These are phyloP conservation scores for Saccharum spontaneum DNA, from an alignment of 176 grass and related monocot genomes.

Conservation along the genomic window DNA sequence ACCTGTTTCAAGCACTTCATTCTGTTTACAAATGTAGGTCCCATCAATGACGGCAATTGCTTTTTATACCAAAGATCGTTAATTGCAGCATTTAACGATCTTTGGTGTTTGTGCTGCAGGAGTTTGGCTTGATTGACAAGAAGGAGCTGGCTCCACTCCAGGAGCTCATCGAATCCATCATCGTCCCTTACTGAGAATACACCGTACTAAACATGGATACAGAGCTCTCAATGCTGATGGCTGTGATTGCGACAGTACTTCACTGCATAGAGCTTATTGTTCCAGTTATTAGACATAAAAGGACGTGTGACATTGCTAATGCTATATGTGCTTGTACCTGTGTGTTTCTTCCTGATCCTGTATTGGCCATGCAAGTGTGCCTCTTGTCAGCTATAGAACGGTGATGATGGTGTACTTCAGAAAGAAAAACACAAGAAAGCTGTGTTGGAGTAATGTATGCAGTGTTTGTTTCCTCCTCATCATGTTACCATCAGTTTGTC, in stretches of 20 bases:
- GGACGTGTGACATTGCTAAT: conserved; percentile 20
- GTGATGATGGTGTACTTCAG: background rate
- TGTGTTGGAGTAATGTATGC: background rate
- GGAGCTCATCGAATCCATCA: conserved; percentile 94
- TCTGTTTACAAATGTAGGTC: conserved; percentile 83
- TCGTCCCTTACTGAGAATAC: conserved; percentile 75
- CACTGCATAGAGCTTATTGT: conserved; percentile 34
- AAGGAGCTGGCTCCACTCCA: conserved; percentile 94
- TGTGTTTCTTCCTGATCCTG: background rate
- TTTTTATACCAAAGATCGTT: too few species aligned
- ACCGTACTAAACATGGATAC: background rate
- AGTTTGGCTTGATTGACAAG: conserved; percentile 96
- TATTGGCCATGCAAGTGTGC: conserved; percentile 26
- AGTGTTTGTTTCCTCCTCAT: background rate
- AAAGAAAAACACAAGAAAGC: conserved; percentile 17
- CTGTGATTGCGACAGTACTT: conserved; percentile 25
- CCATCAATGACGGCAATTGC: background rate
- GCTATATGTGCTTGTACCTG: conserved; percentile 15
- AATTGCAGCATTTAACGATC: background rate
- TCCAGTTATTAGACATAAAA: conserved; percentile 40
- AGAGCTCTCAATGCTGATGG: conserved; percentile 8
- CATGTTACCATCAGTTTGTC: background rate
- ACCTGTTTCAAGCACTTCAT: conserved; percentile 99
- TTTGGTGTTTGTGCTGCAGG: conserved; percentile 44
- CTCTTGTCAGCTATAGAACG: conserved; percentile 12